Evolutionary conservation across 257 asterid species (phyloP).

Genomic region (Nemophila menziesii): DNA sequence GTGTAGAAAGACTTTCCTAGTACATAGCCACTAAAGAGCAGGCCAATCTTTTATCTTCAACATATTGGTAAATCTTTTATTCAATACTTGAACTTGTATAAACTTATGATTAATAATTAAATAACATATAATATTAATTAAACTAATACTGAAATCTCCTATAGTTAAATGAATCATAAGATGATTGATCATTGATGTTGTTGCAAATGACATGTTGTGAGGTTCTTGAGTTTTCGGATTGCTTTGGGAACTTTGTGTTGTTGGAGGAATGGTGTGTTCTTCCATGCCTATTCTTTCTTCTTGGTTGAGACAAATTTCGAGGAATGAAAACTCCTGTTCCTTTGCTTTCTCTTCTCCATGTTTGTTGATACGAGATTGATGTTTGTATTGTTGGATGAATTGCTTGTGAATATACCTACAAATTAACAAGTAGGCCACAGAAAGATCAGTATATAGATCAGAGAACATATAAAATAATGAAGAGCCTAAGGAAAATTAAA

Average conservation of each 20-base stretch:
- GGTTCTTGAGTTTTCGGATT: constrained; percentile 29
- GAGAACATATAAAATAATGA: background rate
- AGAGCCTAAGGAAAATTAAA: background rate
- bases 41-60: background rate
- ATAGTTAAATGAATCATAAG: constrained; percentile 28
- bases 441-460: background rate
- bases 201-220: constrained; percentile 21
- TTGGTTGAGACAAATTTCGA: constrained; percentile 33
- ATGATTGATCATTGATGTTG: constrained; percentile 15
- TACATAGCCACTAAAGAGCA: too few relatives aligned
- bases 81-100: background rate
- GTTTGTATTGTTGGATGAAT: constrained; percentile 30
- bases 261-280: constrained; percentile 25
- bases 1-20: background rate
- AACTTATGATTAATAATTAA: too few relatives aligned
- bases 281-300: constrained; percentile 41
- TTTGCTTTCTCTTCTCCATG: constrained; percentile 52
- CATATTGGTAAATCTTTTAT: background rate
- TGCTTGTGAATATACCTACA: constrained; percentile 35
- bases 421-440: background rate
- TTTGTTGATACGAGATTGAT: constrained; percentile 24
- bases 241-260: constrained; percentile 29
- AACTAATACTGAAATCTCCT: constrained; percentile 24
- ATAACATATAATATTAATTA: background rate
- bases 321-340: constrained; percentile 94